Base-by-base conservation (phyloP, 2,329 filamentous ascomycete species). In the Dactylellina drechsleri region DNA sequence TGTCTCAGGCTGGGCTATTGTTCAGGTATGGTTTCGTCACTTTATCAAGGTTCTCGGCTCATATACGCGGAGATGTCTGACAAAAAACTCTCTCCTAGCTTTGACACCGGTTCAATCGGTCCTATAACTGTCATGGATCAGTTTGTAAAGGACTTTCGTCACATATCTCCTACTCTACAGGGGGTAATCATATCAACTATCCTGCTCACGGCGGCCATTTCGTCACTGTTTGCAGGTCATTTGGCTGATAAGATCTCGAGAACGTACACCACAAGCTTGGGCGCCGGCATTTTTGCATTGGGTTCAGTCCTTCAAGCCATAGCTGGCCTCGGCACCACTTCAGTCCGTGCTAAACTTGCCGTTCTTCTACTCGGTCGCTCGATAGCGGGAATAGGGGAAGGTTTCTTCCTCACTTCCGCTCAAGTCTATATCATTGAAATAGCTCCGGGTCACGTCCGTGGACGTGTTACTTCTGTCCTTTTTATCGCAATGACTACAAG, bases 401-500 rank as follows among this genome's bases (percentile, higher is more conserved):
- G 88, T 0, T 79, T 88, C 0, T 89, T 85, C 77, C 78, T 90
- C 3, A 84, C 85, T n/a, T 87, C 83, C n/a, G 79, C 87, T 23
- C 82, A 84, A 8, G 86, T 89, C 2, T 87, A 89, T 76, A 86
- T 89, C 26, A 86, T 85, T 67, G 88, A 90, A 79, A 87, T 90
- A 15, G 85, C 87, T 0, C 87, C 87, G 0, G 81, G 84, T 0
- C 81, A 80, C 2, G 80, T 82, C 2, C 81, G 88, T 28, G 87
- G 87, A 0, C 81, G 83, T 0, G 79, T 90, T 1, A 84, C 85
- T 0, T 84, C 85, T 0, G 80, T 85, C 2, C 85, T 86, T 0
- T 87, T 89, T 76, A 82, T 88, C 57, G 79, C 87, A 52, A 83
- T 83, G 2, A 85, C 84, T 0, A 57, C 84, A 0, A 87, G 86